Conservation (phyloP, 2,329 filamentous ascomycete species). For the Sporothrix phasma region DNA sequence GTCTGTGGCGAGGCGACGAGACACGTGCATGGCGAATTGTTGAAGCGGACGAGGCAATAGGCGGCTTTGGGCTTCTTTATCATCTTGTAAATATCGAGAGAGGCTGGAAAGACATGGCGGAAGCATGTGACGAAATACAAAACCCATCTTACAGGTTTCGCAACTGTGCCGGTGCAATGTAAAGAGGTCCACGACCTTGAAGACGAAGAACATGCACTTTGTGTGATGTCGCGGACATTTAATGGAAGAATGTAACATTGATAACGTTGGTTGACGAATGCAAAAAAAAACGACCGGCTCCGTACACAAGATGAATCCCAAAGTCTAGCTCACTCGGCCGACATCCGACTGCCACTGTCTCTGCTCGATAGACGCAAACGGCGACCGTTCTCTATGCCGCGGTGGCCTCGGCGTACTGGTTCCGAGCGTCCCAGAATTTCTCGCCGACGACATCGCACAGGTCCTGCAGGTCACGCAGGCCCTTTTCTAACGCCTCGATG, state of each 20-base stretch:
- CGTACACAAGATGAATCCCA: conserved; percentile 1
- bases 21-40: neutral
- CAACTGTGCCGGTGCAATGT: no score
- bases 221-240: no score
- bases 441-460: conserved; percentile 90
- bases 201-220: no score
- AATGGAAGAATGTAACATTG: no score
- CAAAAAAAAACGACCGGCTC: neutral
- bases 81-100: conserved; percentile 5
- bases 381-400: neutral
- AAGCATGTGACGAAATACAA: neutral
- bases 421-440: conserved; percentile 64
- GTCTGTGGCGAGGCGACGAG: conserved; percentile 19
- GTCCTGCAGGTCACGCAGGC: conserved; percentile 76
- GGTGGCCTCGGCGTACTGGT: conserved; percentile 38
- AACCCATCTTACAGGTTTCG: neutral
- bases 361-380: neutral
- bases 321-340: neutral
- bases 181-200: no score
- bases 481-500: conserved; percentile 80
- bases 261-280: neutral
- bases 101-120: neutral
- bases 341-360: neutral
- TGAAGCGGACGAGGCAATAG: neutral
- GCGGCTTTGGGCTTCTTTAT: neutral